Evolutionary conservation across 2,329 filamentous ascomycete genomes (phyloP).

Genomic region (Fusarium sp.): DNA sequence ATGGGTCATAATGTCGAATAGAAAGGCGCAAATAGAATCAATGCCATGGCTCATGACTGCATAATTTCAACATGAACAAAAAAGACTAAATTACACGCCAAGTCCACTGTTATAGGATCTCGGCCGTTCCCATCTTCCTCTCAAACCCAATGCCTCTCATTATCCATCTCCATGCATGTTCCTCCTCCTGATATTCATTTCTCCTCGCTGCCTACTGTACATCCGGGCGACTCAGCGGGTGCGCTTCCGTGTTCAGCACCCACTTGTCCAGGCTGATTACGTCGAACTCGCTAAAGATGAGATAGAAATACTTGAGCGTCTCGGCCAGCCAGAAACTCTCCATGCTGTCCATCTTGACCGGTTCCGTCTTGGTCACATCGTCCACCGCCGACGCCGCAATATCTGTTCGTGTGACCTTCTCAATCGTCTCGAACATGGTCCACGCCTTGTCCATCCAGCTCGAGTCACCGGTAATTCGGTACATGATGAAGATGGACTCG

Average conservation of each 20-base stretch:
- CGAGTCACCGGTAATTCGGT: constrained; percentile 75
- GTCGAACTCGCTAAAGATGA: constrained; percentile 71
- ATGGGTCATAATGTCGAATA: not conserved
- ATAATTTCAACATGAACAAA: not conserved
- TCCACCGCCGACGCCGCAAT: constrained; percentile 74
- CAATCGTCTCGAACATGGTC: constrained; percentile 77
- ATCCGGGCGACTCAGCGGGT: constrained; percentile 55
- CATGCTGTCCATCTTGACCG: constrained; percentile 69
- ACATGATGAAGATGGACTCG: constrained; percentile 84
- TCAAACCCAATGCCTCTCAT: not conserved
- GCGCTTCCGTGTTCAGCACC: constrained; percentile 70
- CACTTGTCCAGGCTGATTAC: constrained; percentile 71
- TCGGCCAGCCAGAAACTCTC: constrained; percentile 82
- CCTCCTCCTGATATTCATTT: not conserved
- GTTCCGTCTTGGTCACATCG: constrained; percentile 64
- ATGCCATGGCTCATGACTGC: not conserved
- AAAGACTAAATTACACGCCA: constrained; percentile 10
- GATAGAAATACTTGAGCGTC: constrained; percentile 75
- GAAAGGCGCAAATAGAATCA: constrained; percentile 11
- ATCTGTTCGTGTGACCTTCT: constrained; percentile 69
- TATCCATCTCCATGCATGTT: not conserved
- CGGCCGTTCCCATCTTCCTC: constrained; percentile 3
- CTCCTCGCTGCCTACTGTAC: constrained; percentile 20
- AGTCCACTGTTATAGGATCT: constrained; percentile 7
- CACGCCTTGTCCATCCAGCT: constrained; percentile 77